A percentile compares a stretch with the other conserved stretches of the same genome.
phyloP scores from a whole-genome alignment of 202 grass and related monocot genomes.

The Brachypodium distachyon region DNA sequence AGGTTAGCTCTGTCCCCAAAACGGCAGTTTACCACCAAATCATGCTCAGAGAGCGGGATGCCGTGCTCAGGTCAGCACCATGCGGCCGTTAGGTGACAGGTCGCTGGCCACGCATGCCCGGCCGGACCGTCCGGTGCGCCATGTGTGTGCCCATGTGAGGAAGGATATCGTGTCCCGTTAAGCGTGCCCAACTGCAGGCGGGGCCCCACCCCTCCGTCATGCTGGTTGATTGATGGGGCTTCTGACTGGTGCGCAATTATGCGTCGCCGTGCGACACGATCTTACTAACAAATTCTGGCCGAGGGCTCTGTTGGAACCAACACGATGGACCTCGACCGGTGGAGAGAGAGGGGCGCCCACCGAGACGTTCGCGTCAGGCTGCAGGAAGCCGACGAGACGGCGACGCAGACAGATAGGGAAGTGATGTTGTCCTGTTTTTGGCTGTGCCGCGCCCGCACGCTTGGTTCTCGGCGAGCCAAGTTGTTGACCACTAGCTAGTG shows the following conservation, averaged over 20 bases:
- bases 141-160: constrained; percentile 19
- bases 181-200: neutral
- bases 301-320: neutral
- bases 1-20: neutral
- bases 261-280: neutral
- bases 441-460: neutral
- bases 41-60: neutral
- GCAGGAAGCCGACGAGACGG: neutral
- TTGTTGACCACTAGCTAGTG: neutral
- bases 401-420: neutral
- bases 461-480: neutral
- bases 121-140: neutral
- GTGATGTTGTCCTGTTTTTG: neutral
- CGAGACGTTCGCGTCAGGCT: neutral
- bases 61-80: neutral
- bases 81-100: neutral
- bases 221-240: constrained; percentile 7
- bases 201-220: neutral
- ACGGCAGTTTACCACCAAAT: neutral
- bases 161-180: neutral
- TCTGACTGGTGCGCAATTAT: neutral
- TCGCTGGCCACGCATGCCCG: neutral
- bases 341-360: neutral
- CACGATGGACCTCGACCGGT: neutral
- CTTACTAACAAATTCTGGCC: neutral